Evolutionary conservation across 345 rosid genomes (phyloP), one percentile per base, ranked within the genome.

Genomic region (Euphorbia pulcherrima): DNA sequence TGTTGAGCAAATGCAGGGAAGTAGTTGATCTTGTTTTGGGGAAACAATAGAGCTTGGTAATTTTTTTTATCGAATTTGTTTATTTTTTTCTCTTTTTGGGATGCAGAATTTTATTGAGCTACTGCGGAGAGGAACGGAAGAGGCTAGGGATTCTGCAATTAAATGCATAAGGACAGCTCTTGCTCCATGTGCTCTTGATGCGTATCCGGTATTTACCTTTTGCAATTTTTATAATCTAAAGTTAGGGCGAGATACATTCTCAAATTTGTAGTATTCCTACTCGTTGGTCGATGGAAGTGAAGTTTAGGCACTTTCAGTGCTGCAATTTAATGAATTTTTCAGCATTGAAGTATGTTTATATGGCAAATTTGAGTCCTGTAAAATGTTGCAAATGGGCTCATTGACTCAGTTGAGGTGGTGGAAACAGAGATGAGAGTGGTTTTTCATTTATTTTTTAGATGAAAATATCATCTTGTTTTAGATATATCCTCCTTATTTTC

Each of bases 181-280:
- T 71, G 97, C 97, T 64, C 98, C 98, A 4, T 93, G 88, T 83
- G 98, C 98, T 68, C 96, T 93, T 65, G 88, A 90, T 78, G 98
- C 97, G 26, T 93, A 93, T 80, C 97, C 97, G 80, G 97, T 93
- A 79, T 21, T 58, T 52, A 44, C 16, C 33, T 27, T 11, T 17
- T 10, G 29, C 37, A 41, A 61, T 35, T 66, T 21, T 54, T 9
- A 27, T 55, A 51, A 56, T 11, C 17, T 24, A 53, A 9, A 2
- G 8, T 20, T 21, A 53, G 28, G 23, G 57, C 8, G 9, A 4
- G 57, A 53, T 53, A 53, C 3, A 53, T 53, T 53, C 57, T 53
- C 27, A 8, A 9, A 53, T 53, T 21, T n/a, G 54, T n/a, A 50
- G 54, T 9, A 50, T 50, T 50, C 24, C 11, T 50, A n/a, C 4